Base-by-base conservation (phyloP, 768 basidiomycete species). In the Lentinus tigrinus region DNA sequence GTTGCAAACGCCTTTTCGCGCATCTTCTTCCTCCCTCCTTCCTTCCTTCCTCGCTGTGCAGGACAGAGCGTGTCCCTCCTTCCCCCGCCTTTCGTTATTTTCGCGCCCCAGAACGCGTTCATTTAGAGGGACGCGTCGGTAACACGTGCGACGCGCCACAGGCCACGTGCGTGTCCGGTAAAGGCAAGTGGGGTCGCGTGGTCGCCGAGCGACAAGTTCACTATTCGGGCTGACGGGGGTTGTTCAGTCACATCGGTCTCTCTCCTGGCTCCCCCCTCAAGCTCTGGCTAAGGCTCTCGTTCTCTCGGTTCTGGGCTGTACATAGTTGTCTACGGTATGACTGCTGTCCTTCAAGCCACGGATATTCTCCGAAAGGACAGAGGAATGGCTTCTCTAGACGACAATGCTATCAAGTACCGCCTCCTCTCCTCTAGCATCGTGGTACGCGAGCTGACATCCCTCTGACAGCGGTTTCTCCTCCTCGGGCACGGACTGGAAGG, bases 401-500 rank as follows among this genome's bases (percentile, higher is more conserved):
- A 89, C 74, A 81, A 78, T 70, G 77, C 80, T 70, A 73, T 84
- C 74, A 78, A 77, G 87, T 89, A 77, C 63, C 50, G 31, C 31
- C 36, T 55, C 49, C 53, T 61, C 62, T 61, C 57, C 56, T 66
- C 24, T 57, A 61, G 52, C 44, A 47, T 59, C 16, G 31, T 24
- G 53, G 13, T 51, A 19, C 38, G 19, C 51, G 43, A n/a, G 53
- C 58, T 63, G 62, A 60, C 51, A 17, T 52, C 44, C 54, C 54
- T 61, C 51, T 4, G 19, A 48, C 66, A 89, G 87, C 63, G 87
- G 82, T 70, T 78, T 81, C 42, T 71, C 77, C 47, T 72, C 80
- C 51, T 72, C 81, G 36, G 72, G 77, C 48, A 79, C 81, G 21
- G 88, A 92, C 69, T 92, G 90, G 90, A 87, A 83, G 62, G 72